Percentiles rank a stretch among this genome's conserved stretches.
phyloP scores from a whole-genome alignment of 1,284 basidiomycete genomes.

The Pseudozyma sp. region DNA sequence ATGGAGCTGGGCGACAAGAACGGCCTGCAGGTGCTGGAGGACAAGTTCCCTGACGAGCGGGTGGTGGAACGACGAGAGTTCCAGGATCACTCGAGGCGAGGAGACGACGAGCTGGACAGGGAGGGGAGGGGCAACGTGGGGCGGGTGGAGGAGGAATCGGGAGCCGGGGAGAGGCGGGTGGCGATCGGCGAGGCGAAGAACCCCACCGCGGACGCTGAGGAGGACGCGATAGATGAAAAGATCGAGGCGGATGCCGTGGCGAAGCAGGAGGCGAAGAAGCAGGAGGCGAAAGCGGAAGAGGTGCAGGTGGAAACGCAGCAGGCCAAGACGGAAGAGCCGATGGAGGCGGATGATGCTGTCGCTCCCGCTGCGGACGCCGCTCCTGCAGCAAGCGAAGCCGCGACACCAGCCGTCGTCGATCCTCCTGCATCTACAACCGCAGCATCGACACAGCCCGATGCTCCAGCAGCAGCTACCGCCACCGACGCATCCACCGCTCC shows the following conservation, averaged over 20 bases:
- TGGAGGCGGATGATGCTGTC: not conserved
- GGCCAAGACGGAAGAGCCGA: not conserved
- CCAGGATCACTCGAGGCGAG: constrained; percentile 45
- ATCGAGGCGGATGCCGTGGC: constrained; percentile 21
- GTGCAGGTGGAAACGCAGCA: not conserved
- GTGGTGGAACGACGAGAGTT: constrained; percentile 33
- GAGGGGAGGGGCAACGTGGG: constrained; percentile 21
- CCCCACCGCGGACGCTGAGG: constrained; percentile 7
- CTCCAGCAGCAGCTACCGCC: not conserved
- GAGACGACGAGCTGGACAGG: constrained; percentile 51
- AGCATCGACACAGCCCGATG: too few species aligned
- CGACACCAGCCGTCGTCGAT: too few species aligned
- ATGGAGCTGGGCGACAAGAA: constrained; percentile 54
- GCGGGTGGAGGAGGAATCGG: constrained; percentile 11
- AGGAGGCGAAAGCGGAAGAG: not conserved
- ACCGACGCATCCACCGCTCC: constrained; percentile 1
- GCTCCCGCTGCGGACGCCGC: not conserved
- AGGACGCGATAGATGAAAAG: constrained; percentile 26
- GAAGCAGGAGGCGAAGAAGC: constrained; percentile 11
- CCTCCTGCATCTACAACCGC: not conserved
- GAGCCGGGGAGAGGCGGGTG: not conserved
- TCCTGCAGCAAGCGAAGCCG: not conserved
- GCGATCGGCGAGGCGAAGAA: constrained; percentile 11
- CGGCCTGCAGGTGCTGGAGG: constrained; percentile 37
- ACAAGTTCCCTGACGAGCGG: constrained; percentile 27